These are phyloP conservation scores for Noccaea caerulescens DNA, from an alignment of 345 rosid genomes.

Conservation along the genomic window DNA sequence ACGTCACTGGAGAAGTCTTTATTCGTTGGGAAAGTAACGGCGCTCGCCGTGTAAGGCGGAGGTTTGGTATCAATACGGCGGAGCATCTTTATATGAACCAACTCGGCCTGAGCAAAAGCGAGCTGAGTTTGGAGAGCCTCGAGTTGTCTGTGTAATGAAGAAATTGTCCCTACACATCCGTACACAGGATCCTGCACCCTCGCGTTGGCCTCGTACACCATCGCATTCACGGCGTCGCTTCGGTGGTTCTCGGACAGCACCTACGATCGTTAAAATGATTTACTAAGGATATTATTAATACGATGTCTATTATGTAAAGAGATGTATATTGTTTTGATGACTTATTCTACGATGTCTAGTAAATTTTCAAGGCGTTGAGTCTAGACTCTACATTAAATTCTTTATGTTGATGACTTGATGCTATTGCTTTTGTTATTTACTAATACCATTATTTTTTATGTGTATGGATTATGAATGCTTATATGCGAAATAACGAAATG, in stretches of 20 bases:
- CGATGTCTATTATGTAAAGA: background rate
- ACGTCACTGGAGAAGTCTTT: constrained; percentile 29
- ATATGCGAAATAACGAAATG: background rate
- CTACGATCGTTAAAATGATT: constrained; percentile 42
- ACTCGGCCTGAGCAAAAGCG: constrained; percentile 82
- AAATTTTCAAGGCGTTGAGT: background rate
- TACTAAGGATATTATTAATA: background rate
- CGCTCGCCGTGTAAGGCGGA: constrained; percentile 22
- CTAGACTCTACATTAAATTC: too few relatives aligned
- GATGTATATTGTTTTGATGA: background rate
- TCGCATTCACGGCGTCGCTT: constrained; percentile 90
- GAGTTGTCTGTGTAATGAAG: constrained; percentile 75
- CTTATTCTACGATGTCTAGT: background rate
- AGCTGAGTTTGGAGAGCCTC: constrained; percentile 77
- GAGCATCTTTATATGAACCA: constrained; percentile 58
- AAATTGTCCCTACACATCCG: constrained; percentile 88
- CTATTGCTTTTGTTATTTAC: background rate
- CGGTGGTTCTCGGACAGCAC: constrained; percentile 66
- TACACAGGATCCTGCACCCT: constrained; percentile 88
- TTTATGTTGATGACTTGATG: background rate
- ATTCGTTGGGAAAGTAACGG: constrained; percentile 26
- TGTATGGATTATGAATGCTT: too few relatives aligned
- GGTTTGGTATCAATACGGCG: constrained; percentile 32
- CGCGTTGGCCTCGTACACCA: constrained; percentile 93
- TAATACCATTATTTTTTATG: too few relatives aligned